Evolutionary conservation across 139 green algal species (phyloP).

Genomic region (Micractinium sp.): DNA sequence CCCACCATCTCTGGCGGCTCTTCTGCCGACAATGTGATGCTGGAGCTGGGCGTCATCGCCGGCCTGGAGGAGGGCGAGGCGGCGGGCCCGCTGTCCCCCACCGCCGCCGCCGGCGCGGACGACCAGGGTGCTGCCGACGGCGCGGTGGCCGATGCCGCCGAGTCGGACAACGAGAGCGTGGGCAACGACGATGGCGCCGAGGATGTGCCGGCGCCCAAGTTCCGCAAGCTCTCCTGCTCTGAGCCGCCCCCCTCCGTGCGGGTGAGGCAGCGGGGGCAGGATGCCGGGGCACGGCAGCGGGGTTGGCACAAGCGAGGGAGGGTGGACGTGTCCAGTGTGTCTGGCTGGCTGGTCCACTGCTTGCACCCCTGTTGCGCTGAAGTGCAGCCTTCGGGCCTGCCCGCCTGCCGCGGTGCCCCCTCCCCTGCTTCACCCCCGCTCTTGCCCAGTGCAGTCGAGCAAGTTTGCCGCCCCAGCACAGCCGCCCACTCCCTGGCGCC

Average conservation of each 20-base stretch:
- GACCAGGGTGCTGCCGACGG: background rate
- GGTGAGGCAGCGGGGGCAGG: background rate
- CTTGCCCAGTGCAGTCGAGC: background rate
- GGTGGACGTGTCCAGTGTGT: background rate
- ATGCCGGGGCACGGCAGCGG: background rate
- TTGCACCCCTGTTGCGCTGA: background rate
- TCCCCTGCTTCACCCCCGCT: background rate
- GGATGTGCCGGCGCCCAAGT: slow-evolving; percentile 28
- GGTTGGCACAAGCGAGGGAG: background rate
- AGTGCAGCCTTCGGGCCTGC: background rate
- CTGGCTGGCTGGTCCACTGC: background rate
- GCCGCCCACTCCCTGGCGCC: background rate
- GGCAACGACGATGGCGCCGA: background rate
- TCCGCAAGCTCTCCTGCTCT: slow-evolving; percentile 34
- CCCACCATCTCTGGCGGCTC: slow-evolving; percentile 11
- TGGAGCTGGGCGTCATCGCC: background rate
- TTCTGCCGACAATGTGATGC: background rate
- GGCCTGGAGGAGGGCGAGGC: background rate
- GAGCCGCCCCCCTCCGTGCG: slow-evolving; percentile 26
- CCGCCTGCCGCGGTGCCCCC: background rate
- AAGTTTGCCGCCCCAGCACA: background rate
- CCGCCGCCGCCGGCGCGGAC: background rate
- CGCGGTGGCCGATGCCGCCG: background rate
- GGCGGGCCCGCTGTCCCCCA: background rate
- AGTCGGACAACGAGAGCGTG: slow-evolving; percentile 31